Evolutionary conservation across 345 rosid genomes (phyloP).

Genomic region (Jatropha curcas): DNA sequence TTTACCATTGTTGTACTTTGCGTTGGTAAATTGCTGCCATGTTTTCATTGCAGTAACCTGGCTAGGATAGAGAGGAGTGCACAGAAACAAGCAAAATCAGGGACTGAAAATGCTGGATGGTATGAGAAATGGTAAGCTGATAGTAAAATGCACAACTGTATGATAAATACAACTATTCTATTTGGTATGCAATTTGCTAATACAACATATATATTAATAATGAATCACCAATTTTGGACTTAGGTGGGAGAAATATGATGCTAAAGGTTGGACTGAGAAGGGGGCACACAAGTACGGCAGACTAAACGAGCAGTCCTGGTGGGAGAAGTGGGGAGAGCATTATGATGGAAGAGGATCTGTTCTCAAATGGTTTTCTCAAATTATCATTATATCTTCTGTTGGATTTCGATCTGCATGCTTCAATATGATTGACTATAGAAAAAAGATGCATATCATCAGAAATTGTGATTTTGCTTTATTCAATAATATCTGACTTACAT

Average conservation of each 20-base stretch:
- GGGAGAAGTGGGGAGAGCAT: conserved; percentile 99
- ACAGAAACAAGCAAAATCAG: conserved; percentile 95
- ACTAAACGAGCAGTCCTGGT: conserved; percentile 97
- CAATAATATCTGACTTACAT: background rate
- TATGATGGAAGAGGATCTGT: conserved; percentile 98
- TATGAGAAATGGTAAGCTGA: conserved; percentile 88
- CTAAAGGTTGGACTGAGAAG: conserved; percentile 98
- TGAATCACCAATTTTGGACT: conserved; percentile 17
- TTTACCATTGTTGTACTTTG: conserved; percentile 8
- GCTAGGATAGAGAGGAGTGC: conserved; percentile 99
- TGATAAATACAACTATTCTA: background rate
- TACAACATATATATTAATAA: background rate
- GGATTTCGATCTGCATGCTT: background rate
- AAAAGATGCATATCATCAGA: background rate
- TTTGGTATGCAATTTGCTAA: background rate
- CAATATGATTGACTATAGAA: background rate
- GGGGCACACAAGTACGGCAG: conserved; percentile 98
- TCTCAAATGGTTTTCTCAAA: conserved; percentile 73
- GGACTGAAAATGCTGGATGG: conserved; percentile 97
- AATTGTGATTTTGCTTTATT: background rate
- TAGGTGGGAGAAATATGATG: conserved; percentile 99
- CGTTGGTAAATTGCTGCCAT: background rate
- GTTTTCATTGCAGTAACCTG: conserved; percentile 63
- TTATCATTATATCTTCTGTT: background rate
- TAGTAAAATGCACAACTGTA: conserved; percentile 11